Percentiles rank a stretch among this genome's conserved stretches.
Conservation (phyloP, 441 rosid species). For the Aleurites moluccanus region DNA sequence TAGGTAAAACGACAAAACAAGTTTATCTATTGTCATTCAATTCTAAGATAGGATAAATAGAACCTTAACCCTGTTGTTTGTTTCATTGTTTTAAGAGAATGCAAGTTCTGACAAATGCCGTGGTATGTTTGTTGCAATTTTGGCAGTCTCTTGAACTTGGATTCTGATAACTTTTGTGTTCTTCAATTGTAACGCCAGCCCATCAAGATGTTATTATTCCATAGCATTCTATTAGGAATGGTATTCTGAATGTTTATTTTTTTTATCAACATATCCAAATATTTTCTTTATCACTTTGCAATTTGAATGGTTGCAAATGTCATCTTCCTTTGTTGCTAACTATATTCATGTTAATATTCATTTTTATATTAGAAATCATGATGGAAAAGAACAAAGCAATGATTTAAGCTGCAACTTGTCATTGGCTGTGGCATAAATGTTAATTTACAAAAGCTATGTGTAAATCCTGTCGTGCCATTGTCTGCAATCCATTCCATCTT, state of each 20-base stretch:
- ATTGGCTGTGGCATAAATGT: conserved; percentile 32
- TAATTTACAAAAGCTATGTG: conserved; percentile 25
- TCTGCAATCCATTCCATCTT: conserved; percentile 20
- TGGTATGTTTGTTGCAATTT: conserved; percentile 5
- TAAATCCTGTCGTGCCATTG: conserved; percentile 26
- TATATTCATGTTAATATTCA: conserved; percentile 5
- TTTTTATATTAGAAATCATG: conserved; percentile 12
- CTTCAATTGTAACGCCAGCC: not conserved
- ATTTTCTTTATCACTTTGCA: not conserved
- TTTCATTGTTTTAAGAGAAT: conserved; percentile 7
- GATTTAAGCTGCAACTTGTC: conserved; percentile 13
- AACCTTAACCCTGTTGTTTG: not conserved
- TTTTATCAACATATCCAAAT: too few relatives aligned
- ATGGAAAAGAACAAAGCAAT: not conserved
- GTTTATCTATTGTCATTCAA: conserved; percentile 15
- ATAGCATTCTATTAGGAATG: not conserved
- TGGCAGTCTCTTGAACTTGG: too few relatives aligned
- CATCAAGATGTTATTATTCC: not conserved
- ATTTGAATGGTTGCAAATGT: not conserved
- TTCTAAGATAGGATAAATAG: conserved; percentile 1
- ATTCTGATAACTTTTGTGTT: not conserved
- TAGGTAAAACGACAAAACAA: too few relatives aligned
- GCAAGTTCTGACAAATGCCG: not conserved
- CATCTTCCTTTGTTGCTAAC: not conserved
- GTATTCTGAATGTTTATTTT: not conserved